These are phyloP conservation scores for Beta corolliflora DNA, from an alignment of 179 eudicot species.

Conservation along the genomic window DNA sequence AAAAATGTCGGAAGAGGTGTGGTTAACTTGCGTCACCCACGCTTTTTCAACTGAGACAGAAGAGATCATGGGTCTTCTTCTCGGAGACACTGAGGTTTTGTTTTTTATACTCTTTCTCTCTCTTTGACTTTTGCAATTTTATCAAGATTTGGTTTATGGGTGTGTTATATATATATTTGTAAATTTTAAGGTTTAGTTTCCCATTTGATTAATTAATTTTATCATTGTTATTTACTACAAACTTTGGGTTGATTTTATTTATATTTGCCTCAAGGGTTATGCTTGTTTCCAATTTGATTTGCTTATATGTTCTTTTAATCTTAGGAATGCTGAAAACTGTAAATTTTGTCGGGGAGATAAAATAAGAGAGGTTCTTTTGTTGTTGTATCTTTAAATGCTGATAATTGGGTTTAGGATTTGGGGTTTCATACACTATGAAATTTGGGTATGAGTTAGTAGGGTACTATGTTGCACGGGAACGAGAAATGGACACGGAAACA, in stretches of 20 bases:
- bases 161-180: neutral
- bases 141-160: constrained; percentile 18
- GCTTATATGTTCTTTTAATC: neutral
- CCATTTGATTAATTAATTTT: neutral
- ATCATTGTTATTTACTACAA: neutral
- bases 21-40: constrained; percentile 89
- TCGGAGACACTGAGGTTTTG: constrained; percentile 86
- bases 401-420: constrained; percentile 8
- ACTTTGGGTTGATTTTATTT: neutral
- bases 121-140: neutral
- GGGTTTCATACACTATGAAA: neutral
- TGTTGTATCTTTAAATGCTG: neutral
- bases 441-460: neutral
- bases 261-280: too few relatives aligned
- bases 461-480: too few relatives aligned
- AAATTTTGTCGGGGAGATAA: neutral
- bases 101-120: constrained; percentile 10
- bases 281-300: neutral
- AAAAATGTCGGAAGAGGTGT: constrained; percentile 91
- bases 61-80: constrained; percentile 99
- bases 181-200: neutral
- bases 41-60: constrained; percentile 96
- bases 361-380: neutral
- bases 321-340: neutral
- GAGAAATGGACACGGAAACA: too few relatives aligned